A percentile compares a stretch with the other conserved stretches of the same genome.
phyloP scores from a whole-genome alignment of 768 basidiomycete genomes.

The Pleurotus platypus region DNA sequence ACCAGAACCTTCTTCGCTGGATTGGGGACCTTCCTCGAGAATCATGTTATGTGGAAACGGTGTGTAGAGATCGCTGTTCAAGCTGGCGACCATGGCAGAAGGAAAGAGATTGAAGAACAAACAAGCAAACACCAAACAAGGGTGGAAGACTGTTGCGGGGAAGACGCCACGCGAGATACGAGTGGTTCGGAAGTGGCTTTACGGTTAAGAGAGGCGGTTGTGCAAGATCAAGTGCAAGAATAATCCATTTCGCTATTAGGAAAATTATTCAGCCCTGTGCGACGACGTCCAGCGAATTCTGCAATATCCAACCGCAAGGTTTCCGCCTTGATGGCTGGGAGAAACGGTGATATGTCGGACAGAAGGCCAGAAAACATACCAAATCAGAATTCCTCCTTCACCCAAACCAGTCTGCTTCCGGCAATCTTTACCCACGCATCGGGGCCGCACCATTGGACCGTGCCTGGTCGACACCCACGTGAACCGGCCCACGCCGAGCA shows the following conservation, averaged over 20 bases:
- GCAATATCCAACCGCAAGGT: background rate
- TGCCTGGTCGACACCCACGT: slow-evolving; percentile 30
- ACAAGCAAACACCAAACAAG: slow-evolving; percentile 20
- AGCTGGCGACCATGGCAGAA: slow-evolving; percentile 52
- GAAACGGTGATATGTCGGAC: slow-evolving; percentile 19
- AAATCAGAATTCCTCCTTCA: slow-evolving; percentile 11
- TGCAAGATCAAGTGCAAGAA: slow-evolving; percentile 6
- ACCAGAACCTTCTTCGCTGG: slow-evolving; percentile 74
- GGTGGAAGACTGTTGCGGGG: slow-evolving; percentile 23
- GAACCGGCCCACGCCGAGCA: slow-evolving; percentile 11
- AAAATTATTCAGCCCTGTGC: slow-evolving; percentile 6
- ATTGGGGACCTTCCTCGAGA: slow-evolving; percentile 64
- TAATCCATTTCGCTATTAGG: background rate
- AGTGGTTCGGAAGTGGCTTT: slow-evolving; percentile 21
- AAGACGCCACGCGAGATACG: slow-evolving; percentile 43
- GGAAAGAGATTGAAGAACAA: slow-evolving; percentile 25
- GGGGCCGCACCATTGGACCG: slow-evolving; percentile 22
- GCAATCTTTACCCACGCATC: slow-evolving; percentile 21
- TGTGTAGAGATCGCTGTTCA: slow-evolving; percentile 52
- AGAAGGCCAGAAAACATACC: slow-evolving; percentile 14
- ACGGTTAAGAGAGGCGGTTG: slow-evolving; percentile 6
- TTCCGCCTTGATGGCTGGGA: background rate
- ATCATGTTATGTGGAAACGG: slow-evolving; percentile 50
- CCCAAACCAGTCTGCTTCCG: slow-evolving; percentile 13
- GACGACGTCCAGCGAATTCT: background rate